Conservation (phyloP, 768 basidiomycete species). For the Austroboletus eburneus region DNA sequence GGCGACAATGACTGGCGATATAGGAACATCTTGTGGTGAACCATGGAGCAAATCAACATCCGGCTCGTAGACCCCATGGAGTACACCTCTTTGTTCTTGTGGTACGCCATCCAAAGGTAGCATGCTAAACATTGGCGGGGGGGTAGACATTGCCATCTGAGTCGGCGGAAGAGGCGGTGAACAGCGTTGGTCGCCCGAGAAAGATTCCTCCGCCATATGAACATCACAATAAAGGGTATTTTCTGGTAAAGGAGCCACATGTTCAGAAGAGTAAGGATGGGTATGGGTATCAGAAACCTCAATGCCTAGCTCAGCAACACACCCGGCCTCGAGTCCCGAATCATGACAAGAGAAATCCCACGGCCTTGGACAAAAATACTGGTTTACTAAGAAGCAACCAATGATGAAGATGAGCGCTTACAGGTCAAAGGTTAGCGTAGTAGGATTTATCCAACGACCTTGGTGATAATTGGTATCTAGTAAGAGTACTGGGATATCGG, state of each 20-base stretch:
- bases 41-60: too few species aligned
- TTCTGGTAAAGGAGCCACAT: neutral
- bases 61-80: neutral
- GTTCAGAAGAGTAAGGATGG: neutral
- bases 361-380: constrained; percentile 5
- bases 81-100: neutral
- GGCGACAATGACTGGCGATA: neutral
- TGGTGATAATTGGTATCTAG: constrained; percentile 9
- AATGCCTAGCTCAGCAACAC: neutral
- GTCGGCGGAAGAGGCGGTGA: neutral
- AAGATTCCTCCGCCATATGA: constrained; percentile 13
- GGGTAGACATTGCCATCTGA: neutral
- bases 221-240: neutral
- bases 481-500: constrained; percentile 24
- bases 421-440: constrained; percentile 19
- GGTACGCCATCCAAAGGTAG: neutral
- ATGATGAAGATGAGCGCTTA: constrained; percentile 9
- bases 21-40: neutral
- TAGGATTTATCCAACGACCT: constrained; percentile 17
- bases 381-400: neutral
- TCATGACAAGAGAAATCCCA: constrained; percentile 24
- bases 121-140: neutral
- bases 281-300: neutral
- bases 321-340: constrained; percentile 16
- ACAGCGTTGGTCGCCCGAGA: neutral